Percentiles rank a stretch among this genome's conserved stretches.
These are phyloP conservation scores for Trichomonascaceae sp. DNA, from an alignment of 1,139 yeast genomes.

Conservation along the genomic window DNA sequence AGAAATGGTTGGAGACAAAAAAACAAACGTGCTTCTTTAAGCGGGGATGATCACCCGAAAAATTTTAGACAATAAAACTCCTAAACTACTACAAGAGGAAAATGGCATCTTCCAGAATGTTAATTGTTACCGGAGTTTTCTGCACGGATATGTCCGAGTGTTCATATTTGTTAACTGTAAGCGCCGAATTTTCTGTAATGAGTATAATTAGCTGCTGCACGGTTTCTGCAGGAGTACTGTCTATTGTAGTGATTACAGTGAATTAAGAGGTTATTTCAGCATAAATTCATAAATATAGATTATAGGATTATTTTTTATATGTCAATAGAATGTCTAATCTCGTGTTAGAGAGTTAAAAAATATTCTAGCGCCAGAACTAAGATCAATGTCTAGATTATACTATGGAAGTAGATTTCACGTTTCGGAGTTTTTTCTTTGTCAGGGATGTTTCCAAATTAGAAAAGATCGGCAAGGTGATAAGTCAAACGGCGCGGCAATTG, in stretches of 20 bases:
- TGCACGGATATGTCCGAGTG: background rate
- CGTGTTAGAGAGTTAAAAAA: no score
- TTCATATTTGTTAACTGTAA: background rate
- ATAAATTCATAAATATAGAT: no score
- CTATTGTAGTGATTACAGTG: background rate
- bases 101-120: background rate
- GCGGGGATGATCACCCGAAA: background rate
- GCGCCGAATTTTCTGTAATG: background rate
- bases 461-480: background rate
- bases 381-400: background rate
- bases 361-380: background rate
- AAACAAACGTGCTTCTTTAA: background rate
- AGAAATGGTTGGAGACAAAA: background rate
- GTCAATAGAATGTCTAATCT: background rate
- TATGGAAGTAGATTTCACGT: background rate
- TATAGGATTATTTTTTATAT: no score
- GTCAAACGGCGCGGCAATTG: background rate
- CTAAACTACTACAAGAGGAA: background rate
- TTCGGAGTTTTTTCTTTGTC: background rate
- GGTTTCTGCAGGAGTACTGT: background rate
- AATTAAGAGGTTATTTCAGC: no score
- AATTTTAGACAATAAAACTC: background rate
- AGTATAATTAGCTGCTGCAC: background rate
- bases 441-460: background rate
- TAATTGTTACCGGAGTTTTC: background rate